Evolutionary conservation across 2,329 filamentous ascomycete genomes (phyloP).

Genomic region (Sporothrix humicola): DNA sequence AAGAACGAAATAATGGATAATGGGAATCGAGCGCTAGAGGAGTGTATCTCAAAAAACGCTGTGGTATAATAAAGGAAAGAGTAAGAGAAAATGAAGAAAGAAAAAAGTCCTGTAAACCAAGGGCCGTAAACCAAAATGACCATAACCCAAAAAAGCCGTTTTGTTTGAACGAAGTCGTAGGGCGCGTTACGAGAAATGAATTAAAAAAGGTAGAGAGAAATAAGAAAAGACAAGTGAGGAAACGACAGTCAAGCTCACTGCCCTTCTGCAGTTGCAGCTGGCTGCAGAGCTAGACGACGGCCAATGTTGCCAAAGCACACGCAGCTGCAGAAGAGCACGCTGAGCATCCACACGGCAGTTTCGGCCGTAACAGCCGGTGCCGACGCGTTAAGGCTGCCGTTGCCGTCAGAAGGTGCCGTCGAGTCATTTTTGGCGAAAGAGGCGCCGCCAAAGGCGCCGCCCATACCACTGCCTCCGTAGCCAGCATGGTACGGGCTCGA

Average conservation of each 20-base stretch:
- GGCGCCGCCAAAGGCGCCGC: conserved; percentile 25
- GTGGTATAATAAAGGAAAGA: conserved; percentile 23
- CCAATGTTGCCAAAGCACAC: conserved; percentile 97
- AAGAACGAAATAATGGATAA: background rate
- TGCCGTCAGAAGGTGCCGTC: background rate
- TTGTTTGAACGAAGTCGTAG: conserved; percentile 2
- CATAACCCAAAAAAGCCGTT: conserved; percentile 3
- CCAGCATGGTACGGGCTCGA: conserved; percentile 27
- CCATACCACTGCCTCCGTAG: conserved; percentile 14
- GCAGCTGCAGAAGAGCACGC: conserved; percentile 91
- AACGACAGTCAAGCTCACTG: background rate
- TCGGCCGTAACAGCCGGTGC: conserved; percentile 65
- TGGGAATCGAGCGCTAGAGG: background rate
- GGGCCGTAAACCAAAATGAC: background rate
- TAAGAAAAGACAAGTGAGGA: too few species aligned
- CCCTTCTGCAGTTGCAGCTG: background rate
- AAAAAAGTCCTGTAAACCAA: conserved; percentile 1
- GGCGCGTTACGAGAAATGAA: background rate
- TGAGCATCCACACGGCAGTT: conserved; percentile 85
- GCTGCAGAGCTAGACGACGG: conserved; percentile 68
- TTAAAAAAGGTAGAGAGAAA: background rate
- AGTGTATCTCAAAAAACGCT: background rate
- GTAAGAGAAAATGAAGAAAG: background rate
- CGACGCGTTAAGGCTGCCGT: conserved; percentile 31
- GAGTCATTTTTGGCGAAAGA: conserved; percentile 39